Conservation (phyloP, 2,329 filamentous ascomycete genomes). For the Cytospora paraplurivora region DNA sequence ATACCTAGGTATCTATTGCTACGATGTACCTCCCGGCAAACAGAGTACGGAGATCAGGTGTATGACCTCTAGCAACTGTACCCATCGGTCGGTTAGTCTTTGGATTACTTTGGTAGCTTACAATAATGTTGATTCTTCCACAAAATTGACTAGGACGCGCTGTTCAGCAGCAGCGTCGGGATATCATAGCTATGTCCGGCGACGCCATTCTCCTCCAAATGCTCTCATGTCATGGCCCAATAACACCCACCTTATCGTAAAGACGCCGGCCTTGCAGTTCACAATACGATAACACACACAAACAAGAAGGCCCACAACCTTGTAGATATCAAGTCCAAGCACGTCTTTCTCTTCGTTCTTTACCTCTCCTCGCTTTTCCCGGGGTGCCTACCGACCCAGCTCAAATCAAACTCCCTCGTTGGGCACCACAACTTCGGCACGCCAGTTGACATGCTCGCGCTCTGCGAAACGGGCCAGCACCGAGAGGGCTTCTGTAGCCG, state of each 20-base stretch:
- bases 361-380: background rate
- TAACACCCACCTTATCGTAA: background rate
- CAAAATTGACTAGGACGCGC: conserved; percentile 22
- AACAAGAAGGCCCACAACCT: background rate
- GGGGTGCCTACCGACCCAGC: background rate
- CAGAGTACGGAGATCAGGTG: too few species aligned
- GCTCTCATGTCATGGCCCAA: background rate
- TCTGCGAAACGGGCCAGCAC: conserved; percentile 48
- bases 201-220: conserved; percentile 13
- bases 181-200: conserved; percentile 25
- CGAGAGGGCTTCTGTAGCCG: conserved; percentile 42
- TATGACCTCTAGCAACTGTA: background rate
- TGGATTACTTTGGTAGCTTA: background rate
- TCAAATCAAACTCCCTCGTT: conserved; percentile 4
- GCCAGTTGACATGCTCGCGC: conserved; percentile 50
- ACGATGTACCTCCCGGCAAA: too few species aligned
- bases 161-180: conserved; percentile 23
- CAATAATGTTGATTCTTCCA: conserved; percentile 15
- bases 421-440: conserved; percentile 39
- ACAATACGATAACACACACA: conserved; percentile 1
- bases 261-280: background rate
- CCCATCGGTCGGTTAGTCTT: background rate
- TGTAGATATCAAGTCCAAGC: background rate
- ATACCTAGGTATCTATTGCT: too few species aligned
- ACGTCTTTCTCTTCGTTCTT: background rate